Conservation (phyloP, 805 yeast genomes). For the Kazachstania bromeliacearum region DNA sequence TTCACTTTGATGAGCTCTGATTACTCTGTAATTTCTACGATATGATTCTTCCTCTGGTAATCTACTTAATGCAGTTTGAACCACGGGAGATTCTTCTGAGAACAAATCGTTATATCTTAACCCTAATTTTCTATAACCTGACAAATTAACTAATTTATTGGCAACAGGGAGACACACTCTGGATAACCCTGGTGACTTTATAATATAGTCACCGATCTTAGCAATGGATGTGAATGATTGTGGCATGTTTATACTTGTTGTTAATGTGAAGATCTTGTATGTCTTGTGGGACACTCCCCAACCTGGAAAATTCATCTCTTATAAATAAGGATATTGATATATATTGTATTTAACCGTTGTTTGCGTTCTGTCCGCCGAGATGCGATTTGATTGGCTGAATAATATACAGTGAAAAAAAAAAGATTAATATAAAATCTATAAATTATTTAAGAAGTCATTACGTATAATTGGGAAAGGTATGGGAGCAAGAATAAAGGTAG, state of each 20-base stretch:
- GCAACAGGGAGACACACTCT: slow-evolving; percentile 75
- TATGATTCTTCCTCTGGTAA: slow-evolving; percentile 76
- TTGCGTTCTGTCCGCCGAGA: too few relatives aligned
- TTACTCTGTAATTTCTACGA: slow-evolving; percentile 85
- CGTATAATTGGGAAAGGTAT: background rate
- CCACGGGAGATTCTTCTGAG: slow-evolving; percentile 75
- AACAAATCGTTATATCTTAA: slow-evolving; percentile 83
- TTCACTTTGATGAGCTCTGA: slow-evolving; percentile 85
- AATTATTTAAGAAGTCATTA: too few relatives aligned
- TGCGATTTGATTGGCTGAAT: slow-evolving; percentile 1
- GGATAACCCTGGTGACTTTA: slow-evolving; percentile 69
- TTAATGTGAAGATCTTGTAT: too few relatives aligned
- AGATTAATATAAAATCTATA: too few relatives aligned
- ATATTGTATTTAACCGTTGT: too few relatives aligned
- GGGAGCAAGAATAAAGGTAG: background rate
- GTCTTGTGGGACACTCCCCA: too few relatives aligned
- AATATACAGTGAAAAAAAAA: background rate
- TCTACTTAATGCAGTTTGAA: slow-evolving; percentile 83
- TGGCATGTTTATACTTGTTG: slow-evolving; percentile 29
- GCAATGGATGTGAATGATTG: slow-evolving; percentile 57
- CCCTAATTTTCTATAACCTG: slow-evolving; percentile 95
- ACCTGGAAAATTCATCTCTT: too few relatives aligned
- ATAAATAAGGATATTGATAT: too few relatives aligned
- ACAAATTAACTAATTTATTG: slow-evolving; percentile 54
- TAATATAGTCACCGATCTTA: slow-evolving; percentile 67